Base-by-base conservation (phyloP, 2,329 filamentous ascomycete species). In the Grosmannia serpens region DNA sequence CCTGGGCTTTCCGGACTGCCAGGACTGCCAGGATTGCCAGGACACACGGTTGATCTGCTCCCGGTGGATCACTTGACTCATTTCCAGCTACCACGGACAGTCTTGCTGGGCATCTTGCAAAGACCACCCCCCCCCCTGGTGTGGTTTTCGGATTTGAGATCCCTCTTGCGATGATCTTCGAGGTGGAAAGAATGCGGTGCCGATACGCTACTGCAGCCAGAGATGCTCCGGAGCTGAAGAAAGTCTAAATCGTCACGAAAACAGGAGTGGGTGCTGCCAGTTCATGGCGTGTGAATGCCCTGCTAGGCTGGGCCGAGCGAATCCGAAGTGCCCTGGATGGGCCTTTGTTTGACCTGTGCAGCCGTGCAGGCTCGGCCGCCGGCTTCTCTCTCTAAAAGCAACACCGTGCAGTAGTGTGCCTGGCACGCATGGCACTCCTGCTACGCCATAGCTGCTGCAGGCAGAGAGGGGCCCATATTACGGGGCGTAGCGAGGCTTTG, bases 181-280 rank as follows among this genome's bases (percentile, higher is more conserved):
- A 20, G 3, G 3, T 8, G 41, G 20, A 44, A 44, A 5, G 9
- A 4, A 6, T 26, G 22, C 22, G 22, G 9, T 33, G 8, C 51
- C 51, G 29, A 53, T 33, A 6, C 38, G 53, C 53, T 55, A 55
- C 41, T 55, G 53, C 53, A 49, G 17, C 29, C 27, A 27, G 35
- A 55, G 27, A 55, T 50, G 26, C 53, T 46, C 41, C 24, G 46
- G 24, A 55, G 53, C 53, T 55, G 53, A 55, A 55, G 33, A 55
- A 55, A 55, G 35, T 41, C 53, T 47, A 55, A 55, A 31, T n/a
- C 17, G 24, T 47, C 26, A 33, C 35, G 35, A 38, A 38, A 38
- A 38, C 35, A 38, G 35, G 35, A 4, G 35, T 38, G 35, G 35
- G 17, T 38, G 13, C 35, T 38, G 35, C 35, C 13, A 15, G 4